A percentile compares a stretch with the other conserved stretches of the same genome.
These are phyloP conservation scores for Oenanthe javanica DNA, from an alignment of 140 eudicot species.

Conservation along the genomic window DNA sequence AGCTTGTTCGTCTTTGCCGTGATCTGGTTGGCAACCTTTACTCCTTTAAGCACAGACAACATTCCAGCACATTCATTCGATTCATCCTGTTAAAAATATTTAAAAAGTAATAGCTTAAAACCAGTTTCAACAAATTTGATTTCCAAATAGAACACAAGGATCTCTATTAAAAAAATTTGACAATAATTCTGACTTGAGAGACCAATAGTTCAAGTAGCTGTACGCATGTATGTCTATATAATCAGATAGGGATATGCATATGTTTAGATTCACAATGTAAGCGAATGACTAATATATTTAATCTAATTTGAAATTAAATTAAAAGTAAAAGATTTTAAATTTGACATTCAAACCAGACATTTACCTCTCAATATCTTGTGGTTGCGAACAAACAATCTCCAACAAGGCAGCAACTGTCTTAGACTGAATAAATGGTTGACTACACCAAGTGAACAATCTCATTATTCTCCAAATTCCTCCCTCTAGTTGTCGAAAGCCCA, in stretches of 20 bases:
- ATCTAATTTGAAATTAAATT: not conserved
- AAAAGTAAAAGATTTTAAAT: not conserved
- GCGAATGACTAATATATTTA: not conserved
- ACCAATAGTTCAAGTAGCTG: not conserved
- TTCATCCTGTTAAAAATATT: conserved; percentile 36
- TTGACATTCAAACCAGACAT: not conserved
- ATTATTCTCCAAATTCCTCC: no score
- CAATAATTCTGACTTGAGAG: not conserved
- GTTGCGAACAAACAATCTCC: no score
- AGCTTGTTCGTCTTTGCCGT: conserved; percentile 48
- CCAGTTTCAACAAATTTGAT: not conserved
- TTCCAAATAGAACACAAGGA: conserved; percentile 1
- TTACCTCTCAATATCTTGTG: conserved; percentile 16
- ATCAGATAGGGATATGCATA: not conserved
- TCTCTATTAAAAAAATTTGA: not conserved
- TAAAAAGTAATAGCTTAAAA: not conserved
- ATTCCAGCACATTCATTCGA: conserved; percentile 28
- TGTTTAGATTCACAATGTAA: not conserved
- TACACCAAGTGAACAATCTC: no score
- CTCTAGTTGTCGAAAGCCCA: no score
- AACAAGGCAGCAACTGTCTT: no score
- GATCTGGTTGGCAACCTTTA: conserved; percentile 40
- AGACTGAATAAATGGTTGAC: no score
- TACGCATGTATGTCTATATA: not conserved
- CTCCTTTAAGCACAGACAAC: conserved; percentile 33